These are phyloP conservation scores for Thalassiosira exigua DNA, from an alignment of 352 stramenopile species.

Conservation along the genomic window DNA sequence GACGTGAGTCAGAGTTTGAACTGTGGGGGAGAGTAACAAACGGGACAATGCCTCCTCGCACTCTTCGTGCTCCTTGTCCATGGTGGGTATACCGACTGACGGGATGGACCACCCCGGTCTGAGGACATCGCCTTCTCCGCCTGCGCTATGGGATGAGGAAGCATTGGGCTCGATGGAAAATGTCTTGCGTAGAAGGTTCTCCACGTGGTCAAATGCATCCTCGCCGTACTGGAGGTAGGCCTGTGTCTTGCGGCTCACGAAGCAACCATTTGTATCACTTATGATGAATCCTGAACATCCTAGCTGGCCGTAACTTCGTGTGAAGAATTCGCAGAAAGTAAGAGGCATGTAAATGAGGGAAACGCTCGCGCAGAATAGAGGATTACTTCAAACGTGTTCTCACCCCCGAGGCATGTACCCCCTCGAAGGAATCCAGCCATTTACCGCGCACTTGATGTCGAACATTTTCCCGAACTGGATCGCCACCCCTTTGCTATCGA, in stretches of 20 bases:
- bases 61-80: slow-evolving; percentile 61
- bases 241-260: slow-evolving; percentile 64
- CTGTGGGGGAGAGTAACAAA: slow-evolving; percentile 9
- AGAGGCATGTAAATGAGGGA: neutral
- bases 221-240: slow-evolving; percentile 58
- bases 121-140: slow-evolving; percentile 22
- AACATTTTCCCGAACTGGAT: slow-evolving; percentile 54
- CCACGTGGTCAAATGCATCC: slow-evolving; percentile 54
- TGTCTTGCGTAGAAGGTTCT: slow-evolving; percentile 37
- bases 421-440: slow-evolving; percentile 51
- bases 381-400: slow-evolving; percentile 1
- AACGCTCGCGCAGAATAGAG: neutral
- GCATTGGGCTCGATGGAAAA: slow-evolving; percentile 33
- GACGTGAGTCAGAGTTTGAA: slow-evolving; percentile 23
- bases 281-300: slow-evolving; percentile 67
- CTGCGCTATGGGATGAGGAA: neutral
- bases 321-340: too few relatives aligned
- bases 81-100: slow-evolving; percentile 56
- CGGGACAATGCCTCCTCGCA: slow-evolving; percentile 43
- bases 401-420: slow-evolving; percentile 57
- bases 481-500: slow-evolving; percentile 49
- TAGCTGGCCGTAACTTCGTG: slow-evolving; percentile 53
- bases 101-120: slow-evolving; percentile 20
- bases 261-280: slow-evolving; percentile 55
- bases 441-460: slow-evolving; percentile 33